Percentiles rank a stretch among this genome's conserved stretches.
Conservation (phyloP, 2,329 filamentous ascomycete species). For the Fusarium pseudonygamai region DNA sequence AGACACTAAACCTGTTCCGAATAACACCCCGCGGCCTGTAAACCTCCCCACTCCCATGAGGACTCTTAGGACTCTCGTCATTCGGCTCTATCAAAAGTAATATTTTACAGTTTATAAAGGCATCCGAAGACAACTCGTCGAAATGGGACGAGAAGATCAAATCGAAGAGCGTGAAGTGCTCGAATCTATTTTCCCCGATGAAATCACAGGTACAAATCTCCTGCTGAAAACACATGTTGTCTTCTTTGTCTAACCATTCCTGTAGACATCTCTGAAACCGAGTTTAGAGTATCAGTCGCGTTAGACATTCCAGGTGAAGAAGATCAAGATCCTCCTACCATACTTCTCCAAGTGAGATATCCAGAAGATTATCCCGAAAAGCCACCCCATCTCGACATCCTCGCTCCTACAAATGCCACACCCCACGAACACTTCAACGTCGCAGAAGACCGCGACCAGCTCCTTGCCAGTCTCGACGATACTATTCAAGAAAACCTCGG, state of each 20-base stretch:
- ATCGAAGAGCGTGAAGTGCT: constrained; percentile 96
- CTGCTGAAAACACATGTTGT: not conserved
- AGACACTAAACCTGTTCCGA: constrained; percentile 35
- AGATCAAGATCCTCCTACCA: constrained; percentile 71
- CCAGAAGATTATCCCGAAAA: constrained; percentile 92
- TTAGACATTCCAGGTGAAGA: constrained; percentile 79
- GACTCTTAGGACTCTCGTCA: constrained; percentile 32
- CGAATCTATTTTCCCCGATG: constrained; percentile 97
- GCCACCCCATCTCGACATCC: constrained; percentile 83
- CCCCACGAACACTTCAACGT: constrained; percentile 80
- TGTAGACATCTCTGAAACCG: constrained; percentile 86
- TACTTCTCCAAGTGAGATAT: constrained; percentile 88
- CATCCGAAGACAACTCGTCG: constrained; percentile 3
- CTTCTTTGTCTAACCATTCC: constrained; percentile 19
- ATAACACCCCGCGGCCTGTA: constrained; percentile 43
- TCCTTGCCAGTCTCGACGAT: constrained; percentile 76
- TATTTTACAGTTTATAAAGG: constrained; percentile 1
- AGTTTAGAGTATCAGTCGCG: constrained; percentile 86
- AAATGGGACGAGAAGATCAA: constrained; percentile 85
- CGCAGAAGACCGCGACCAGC: constrained; percentile 77
- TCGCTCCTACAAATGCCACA: constrained; percentile 74
- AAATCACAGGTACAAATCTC: constrained; percentile 80
- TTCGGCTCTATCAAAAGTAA: constrained; percentile 18
- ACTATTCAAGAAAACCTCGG: constrained; percentile 92
- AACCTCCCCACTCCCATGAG: constrained; percentile 40